These are phyloP conservation scores for Thelephora terrestris DNA, from an alignment of 1,284 basidiomycete genomes.

Conservation along the genomic window DNA sequence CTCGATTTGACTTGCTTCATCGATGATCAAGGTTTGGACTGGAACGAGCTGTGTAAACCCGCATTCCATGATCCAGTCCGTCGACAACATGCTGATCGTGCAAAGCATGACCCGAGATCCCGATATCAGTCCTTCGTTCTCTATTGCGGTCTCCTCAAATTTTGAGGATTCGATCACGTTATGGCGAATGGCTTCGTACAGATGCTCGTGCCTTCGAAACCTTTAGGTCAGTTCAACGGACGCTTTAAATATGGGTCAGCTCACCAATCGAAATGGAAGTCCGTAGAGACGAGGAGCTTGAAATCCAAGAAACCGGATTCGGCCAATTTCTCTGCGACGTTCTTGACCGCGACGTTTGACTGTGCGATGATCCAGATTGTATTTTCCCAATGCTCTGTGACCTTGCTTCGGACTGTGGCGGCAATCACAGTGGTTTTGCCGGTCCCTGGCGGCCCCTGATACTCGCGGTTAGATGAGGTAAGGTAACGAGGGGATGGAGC, in stretches of 20 bases:
- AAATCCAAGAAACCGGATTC: conserved; percentile 35
- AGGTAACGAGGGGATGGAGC: conserved; percentile 32
- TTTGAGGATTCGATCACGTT: conserved; percentile 42
- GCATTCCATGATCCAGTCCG: conserved; percentile 7
- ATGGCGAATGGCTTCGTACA: conserved; percentile 36
- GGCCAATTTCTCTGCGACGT: conserved; percentile 53
- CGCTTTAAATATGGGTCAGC: too few relatives aligned
- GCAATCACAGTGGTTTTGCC: conserved; percentile 62
- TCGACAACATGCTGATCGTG: conserved; percentile 62
- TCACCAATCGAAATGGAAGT: conserved; percentile 55
- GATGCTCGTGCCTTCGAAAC: conserved; percentile 70
- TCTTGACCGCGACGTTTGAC: conserved; percentile 59
- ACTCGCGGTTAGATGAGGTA: conserved; percentile 37
- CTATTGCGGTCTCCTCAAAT: conserved; percentile 20
- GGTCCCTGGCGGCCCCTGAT: conserved; percentile 46
- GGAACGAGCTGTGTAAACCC: conserved; percentile 25
- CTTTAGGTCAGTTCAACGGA: too few relatives aligned
- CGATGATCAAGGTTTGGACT: conserved; percentile 26
- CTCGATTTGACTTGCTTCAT: conserved; percentile 36
- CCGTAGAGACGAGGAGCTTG: conserved; percentile 46
- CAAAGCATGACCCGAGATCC: conserved; percentile 45
- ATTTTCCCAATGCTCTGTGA: conserved; percentile 22
- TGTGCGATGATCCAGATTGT: conserved; percentile 69
- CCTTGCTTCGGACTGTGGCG: conserved; percentile 37
- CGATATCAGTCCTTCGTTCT: conserved; percentile 21